Evolutionary conservation across 2,329 filamentous ascomycete genomes (phyloP), one percentile per base, ranked within the genome.

Genomic region (Acrodontium crateriforme): DNA sequence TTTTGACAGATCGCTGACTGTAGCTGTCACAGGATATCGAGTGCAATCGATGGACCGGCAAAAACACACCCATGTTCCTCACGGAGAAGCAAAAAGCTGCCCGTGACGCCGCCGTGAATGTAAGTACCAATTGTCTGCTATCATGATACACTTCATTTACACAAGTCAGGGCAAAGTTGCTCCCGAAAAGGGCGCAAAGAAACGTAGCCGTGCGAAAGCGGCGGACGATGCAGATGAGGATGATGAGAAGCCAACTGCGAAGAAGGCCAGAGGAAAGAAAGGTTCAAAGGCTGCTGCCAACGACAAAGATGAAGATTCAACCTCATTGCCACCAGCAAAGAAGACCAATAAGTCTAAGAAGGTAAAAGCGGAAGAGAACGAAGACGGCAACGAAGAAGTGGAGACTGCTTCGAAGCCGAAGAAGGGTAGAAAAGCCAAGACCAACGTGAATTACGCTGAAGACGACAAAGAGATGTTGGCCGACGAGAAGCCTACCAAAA

Each of bases 11-110:
- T 13, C 20, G 11, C 15, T 43, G 23, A 39, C 31, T 21, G 40
- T 47, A 27, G 44, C 30, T 16, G 14, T 27, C 12, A 10, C 40
- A 89, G 80, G 81, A 91, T 40, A 60, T 70, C 3, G 77, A 79
- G 46, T 69, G 71, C 57, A 91, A 89, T 49, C 76, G 78, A 14
- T 80, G 78, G 46, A 72, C 41, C 22, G 30, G 32, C 25, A 44
- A 46, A n/a, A 39, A 32, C 39, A 40, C 44, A 24, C 46, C 44
- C 31, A 47, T 50, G 44, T 47, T 47, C 34, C 24, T 46, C 24
- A 53, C 42, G 39, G 50, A 35, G 31, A 37, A 34, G 12, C 26
- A 26, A 15, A 12, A 24, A 25, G 20, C 20, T 22, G 20, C n/a
- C 18, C n/a, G n/a, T n/a, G n/a, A n/a, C n/a, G n/a, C n/a, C n/a